Evolutionary conservation across 2,329 filamentous ascomycete genomes (phyloP), one percentile per base, ranked within the genome.

Genomic region (Ustilaginoidea virens): DNA sequence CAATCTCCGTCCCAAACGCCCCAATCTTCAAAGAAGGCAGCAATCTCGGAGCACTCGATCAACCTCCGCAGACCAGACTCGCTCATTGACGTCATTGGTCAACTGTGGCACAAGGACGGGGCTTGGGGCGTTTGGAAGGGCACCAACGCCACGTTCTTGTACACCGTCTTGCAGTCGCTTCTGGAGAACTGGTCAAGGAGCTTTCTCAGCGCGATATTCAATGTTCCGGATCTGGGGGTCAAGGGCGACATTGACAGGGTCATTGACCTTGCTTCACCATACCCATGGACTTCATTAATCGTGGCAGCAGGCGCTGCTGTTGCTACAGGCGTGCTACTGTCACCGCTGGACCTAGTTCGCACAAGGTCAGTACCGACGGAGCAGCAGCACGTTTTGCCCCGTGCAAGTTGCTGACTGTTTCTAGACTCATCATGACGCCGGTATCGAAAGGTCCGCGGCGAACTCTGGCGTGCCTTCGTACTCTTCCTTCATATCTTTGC

Each of bases 111-210:
- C 27, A 87, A 80, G 41, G 87, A 92, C 48, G 82, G 85, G 20
- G 77, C 77, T 1, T 86, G 85, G 66, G 90, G 90, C 4, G 75
- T 94, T 5, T 98, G 87, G 86, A 94, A 94, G 51, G 74, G 78
- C 7, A 82, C 85, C 21, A 96, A 96, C 48, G 74, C 80, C 10
- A 92, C 85, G 1, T 98, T 96, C 46, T 63, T 96, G 28, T 93
- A 96, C 55, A 80, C 76, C 0, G 71, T 94, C 26, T 64, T 96
- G 12, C 71, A 86, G 36, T 83, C 83, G 8, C 77, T 92, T 6
- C 60, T 93, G 17, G 90, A 96, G 50, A 86, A 82, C 41, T 98
- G 92, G 75, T 80, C 86, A 7, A 72, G 85, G 43, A 90, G 83
- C 44, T 67, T 94, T 29, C 64, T 96, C n/a, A 83, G 83, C 25